Base-by-base conservation (phyloP, 768 basidiomycete species). In the Phaeotremella skinneri region DNA sequence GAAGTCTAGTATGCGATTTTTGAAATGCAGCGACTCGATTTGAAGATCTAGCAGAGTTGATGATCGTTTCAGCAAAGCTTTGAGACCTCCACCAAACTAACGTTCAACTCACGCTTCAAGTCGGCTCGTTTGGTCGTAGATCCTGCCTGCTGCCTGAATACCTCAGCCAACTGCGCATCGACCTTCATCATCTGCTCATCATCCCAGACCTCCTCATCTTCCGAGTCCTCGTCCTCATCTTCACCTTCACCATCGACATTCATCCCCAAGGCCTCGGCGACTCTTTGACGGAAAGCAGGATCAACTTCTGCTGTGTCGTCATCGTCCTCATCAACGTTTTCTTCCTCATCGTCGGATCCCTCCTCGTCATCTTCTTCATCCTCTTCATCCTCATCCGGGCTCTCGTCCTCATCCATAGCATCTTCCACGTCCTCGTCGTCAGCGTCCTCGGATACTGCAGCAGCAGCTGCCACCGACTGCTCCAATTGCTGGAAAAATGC, bases 181-280 rank as follows among this genome's bases (percentile, higher is more conserved):
- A 98, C 84, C 31, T 88, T 88, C 82, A 98, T 86, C 94, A 99
- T 99, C 78, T 96, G 90, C 25, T 98, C 93, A 72, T 99, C 94
- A 72, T 96, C 89, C 86, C 94, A 75, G 29, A 69, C 68, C 21
- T 77, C 77, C 13, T 70, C 74, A 39, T 65, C 63, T 30, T 86
- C 85, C 14, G 85, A 80, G 3, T 80, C 84, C 5, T 81, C 81
- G 21, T 84, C 83, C 6, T 56, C 66, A 6, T 83, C 83, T 16
- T 83, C 70, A 25, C 69, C 81, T 1, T 80, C 83, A 20, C 82
- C 82, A 2, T 62, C 69, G 21, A 66, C 62, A 14, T 59, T 69
- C 55, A 79, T 72, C 3, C 79, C 79, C 29, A 81, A 70, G 2
- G 80, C 80, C 52, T 78, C 79, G 7, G 79, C 78, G 7, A 82